Evolutionary conservation across 148 eudicot species (phyloP), one percentile per base, ranked within the genome.

Genomic region (Heliamphora exappendiculata): DNA sequence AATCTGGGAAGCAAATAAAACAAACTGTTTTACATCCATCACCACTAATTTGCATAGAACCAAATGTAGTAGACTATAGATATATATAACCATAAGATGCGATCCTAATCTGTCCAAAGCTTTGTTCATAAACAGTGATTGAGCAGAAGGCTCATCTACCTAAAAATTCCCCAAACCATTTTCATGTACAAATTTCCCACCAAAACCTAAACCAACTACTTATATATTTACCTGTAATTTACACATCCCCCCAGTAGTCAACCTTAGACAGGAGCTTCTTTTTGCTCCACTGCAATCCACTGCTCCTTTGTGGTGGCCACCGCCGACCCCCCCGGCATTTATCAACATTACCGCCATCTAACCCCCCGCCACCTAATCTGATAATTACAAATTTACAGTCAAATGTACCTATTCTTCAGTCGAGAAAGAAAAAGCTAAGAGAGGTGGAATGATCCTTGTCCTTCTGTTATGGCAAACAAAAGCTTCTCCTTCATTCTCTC

Each of bases 371-470:
- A 59, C 76, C 86, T 81, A 81, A 42, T 78, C 83, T 76, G 77
- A 70, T 82, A 86, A 82, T 79, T 82, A 84, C 85, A 86, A 77
- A 84, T 86, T 82, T 87, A 81, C 85, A 75, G 5, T 41, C 26
- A 57, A 74, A 34, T 62, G 51, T 78, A 79, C 87, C 73, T 71
- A 34, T 33, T 59, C 47, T 74, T 59, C 44, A 50, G 31, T 28
- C 59, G 45, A 33, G 22, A 50, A 5, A 36, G 31, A 17, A 59
- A 33, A 75, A 45, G 37, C 82, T 88, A 94, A 8, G 98, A 94
- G 50, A 94, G 92, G 78, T 94, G 97, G 81, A 94, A 94, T 12
- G 98, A 94, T 59, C 97, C 96, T 81, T 94, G 98, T 53, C 98
- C 98, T 86, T 94, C 98, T 33, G 86, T 88, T 78, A 92, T 92